Conservation (phyloP, 2,329 filamentous ascomycete species). For the Colletotrichum chlorophyti region DNA sequence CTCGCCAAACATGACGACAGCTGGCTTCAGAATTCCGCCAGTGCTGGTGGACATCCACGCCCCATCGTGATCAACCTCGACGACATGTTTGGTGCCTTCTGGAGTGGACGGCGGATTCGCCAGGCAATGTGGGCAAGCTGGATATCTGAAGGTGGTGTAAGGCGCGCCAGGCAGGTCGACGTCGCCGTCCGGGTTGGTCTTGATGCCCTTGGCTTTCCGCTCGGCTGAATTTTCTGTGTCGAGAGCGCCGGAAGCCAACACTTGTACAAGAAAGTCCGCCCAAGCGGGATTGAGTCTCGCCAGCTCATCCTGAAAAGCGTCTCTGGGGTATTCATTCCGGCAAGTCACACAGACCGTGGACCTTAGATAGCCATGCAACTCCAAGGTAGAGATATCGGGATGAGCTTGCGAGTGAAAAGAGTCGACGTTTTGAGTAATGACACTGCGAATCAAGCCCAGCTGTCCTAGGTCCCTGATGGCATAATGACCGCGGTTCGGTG, state of each 20-base stretch:
- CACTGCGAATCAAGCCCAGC: slow-evolving; percentile 74
- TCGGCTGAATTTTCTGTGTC: slow-evolving; percentile 78
- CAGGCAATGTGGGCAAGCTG: slow-evolving; percentile 84
- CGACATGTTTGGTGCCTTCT: slow-evolving; percentile 61
- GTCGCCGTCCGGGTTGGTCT: slow-evolving; percentile 92
- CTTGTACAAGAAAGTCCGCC: slow-evolving; percentile 76
- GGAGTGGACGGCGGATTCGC: slow-evolving; percentile 62
- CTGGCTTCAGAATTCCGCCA: slow-evolving; percentile 87
- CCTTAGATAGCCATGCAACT: slow-evolving; percentile 91
- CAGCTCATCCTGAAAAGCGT: slow-evolving; percentile 78
- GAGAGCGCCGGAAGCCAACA: slow-evolving; percentile 76
- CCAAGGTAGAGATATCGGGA: slow-evolving; percentile 75
- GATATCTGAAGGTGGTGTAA: slow-evolving; percentile 90
- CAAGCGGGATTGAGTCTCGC: slow-evolving; percentile 84
- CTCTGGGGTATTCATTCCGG: slow-evolving; percentile 71
- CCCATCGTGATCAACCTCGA: slow-evolving; percentile 80
- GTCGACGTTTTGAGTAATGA: slow-evolving; percentile 97
- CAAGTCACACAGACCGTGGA: slow-evolving; percentile 84
- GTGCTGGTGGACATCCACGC: slow-evolving; percentile 73
- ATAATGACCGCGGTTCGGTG: slow-evolving; percentile 80
- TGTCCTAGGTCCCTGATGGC: slow-evolving; percentile 76
- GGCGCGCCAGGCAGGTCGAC: slow-evolving; percentile 87
- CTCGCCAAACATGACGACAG: slow-evolving; percentile 96
- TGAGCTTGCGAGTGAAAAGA: slow-evolving; percentile 87
- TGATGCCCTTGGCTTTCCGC: slow-evolving; percentile 72